phyloP scores from a whole-genome alignment of 2,329 filamentous ascomycete genomes.

The Colletotrichum sansevieriae region DNA sequence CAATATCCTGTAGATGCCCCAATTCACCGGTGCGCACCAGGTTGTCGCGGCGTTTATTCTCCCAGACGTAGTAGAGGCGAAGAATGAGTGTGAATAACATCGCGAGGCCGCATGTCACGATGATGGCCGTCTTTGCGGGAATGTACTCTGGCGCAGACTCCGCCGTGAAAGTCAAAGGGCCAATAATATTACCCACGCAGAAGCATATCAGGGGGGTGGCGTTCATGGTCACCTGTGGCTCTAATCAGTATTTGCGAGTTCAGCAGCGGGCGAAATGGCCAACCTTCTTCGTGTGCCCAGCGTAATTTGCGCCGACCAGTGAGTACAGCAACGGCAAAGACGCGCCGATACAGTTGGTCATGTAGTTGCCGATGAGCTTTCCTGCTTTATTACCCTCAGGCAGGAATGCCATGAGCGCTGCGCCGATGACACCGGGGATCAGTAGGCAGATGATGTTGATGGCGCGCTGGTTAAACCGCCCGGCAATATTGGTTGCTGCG shows the following conservation, averaged over 20 bases:
- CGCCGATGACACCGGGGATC: slow-evolving; percentile 57
- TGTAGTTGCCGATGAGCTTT: slow-evolving; percentile 73
- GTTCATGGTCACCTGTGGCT: slow-evolving; percentile 65
- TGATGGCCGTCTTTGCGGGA: slow-evolving; percentile 67
- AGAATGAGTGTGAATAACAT: slow-evolving; percentile 27
- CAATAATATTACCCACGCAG: slow-evolving; percentile 73
- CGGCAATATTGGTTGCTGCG: slow-evolving; percentile 68
- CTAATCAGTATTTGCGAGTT: background rate
- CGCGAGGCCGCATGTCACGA: slow-evolving; percentile 62
- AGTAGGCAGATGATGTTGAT: slow-evolving; percentile 60
- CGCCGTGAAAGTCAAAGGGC: slow-evolving; percentile 71
- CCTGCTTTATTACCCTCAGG: slow-evolving; percentile 58
- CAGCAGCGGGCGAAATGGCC: background rate
- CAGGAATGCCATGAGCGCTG: slow-evolving; percentile 69
- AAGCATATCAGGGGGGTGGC: slow-evolving; percentile 47
- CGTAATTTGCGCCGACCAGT: slow-evolving; percentile 79
- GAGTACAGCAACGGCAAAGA: slow-evolving; percentile 75
- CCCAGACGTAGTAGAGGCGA: slow-evolving; percentile 31
- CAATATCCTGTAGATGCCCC: slow-evolving; percentile 60
- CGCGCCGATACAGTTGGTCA: slow-evolving; percentile 75
- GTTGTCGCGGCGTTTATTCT: slow-evolving; percentile 39
- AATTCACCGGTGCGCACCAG: slow-evolving; percentile 63
- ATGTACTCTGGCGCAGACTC: slow-evolving; percentile 70
- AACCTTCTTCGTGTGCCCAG: slow-evolving; percentile 73
- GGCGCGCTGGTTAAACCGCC: slow-evolving; percentile 59